Evolutionary conservation across 371 early-diverging fungal species (phyloP).

Genomic region (Umbelopsis sp.): DNA sequence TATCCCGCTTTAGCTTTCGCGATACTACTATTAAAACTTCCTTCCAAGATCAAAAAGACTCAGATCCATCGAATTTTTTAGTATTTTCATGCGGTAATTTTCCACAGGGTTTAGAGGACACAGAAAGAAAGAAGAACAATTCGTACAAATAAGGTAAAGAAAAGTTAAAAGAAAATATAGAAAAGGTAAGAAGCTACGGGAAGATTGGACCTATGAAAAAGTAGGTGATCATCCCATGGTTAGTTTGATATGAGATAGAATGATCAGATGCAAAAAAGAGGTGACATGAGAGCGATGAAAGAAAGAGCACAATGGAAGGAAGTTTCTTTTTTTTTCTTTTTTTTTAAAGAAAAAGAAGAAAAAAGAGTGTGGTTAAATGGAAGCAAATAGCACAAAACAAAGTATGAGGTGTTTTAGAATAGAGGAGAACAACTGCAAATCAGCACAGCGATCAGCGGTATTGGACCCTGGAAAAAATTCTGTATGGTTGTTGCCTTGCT

Average conservation of each 20-base stretch:
- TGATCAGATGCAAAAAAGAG: conserved; percentile 7
- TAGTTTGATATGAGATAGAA: neutral
- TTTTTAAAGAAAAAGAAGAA: neutral
- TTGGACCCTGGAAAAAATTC: neutral
- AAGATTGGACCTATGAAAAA: neutral
- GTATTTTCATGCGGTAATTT: neutral
- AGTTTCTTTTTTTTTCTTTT: no score
- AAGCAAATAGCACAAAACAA: neutral
- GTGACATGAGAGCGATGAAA: conserved; percentile 1
- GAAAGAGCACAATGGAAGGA: conserved; percentile 1
- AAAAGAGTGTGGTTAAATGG: conserved; percentile 9
- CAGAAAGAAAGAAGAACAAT: neutral
- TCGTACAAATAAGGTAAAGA: conserved; percentile 11
- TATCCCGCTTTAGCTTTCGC: neutral
- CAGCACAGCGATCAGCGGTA: conserved; percentile 17
- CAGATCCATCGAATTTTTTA: neutral
- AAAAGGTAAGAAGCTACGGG: neutral
- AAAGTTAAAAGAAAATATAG: neutral
- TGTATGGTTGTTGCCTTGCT: conserved; percentile 14
- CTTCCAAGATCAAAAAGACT: no score
- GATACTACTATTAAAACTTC: no score
- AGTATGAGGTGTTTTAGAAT: neutral
- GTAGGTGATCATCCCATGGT: neutral
- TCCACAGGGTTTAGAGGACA: neutral
- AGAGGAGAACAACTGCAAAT: neutral